A percentile compares a stretch with the other conserved stretches of the same genome.
Conservation (phyloP, 768 basidiomycete species). For the Sporobolomyces pararoseus region DNA sequence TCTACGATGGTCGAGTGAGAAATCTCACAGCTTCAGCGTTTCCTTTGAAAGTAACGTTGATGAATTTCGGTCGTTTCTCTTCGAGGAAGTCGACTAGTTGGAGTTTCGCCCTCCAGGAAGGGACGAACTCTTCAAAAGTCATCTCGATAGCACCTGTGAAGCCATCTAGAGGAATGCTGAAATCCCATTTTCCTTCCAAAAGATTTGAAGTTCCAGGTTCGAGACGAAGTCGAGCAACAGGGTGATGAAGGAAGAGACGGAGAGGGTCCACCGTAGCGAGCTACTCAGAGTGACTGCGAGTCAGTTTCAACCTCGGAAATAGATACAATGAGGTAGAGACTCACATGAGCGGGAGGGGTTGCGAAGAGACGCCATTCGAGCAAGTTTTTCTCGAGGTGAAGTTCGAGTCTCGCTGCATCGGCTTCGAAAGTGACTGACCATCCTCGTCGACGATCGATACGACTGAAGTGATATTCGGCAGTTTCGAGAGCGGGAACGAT, state of each 20-base stretch:
- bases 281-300: not conserved
- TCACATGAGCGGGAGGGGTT: slow-evolving; percentile 35
- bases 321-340: not conserved
- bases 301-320: not conserved
- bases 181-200: slow-evolving; percentile 55
- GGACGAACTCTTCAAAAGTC: slow-evolving; percentile 54
- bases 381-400: slow-evolving; percentile 68
- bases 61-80: slow-evolving; percentile 62
- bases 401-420: slow-evolving; percentile 64
- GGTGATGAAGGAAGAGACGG: slow-evolving; percentile 65
- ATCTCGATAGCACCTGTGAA: slow-evolving; percentile 14
- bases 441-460: slow-evolving; percentile 78
- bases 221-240: slow-evolving; percentile 66
- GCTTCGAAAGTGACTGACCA: slow-evolving; percentile 81
- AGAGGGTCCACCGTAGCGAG: slow-evolving; percentile 71
- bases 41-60: slow-evolving; percentile 59
- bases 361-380: slow-evolving; percentile 85
- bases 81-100: slow-evolving; percentile 66
- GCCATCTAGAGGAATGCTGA: slow-evolving; percentile 60
- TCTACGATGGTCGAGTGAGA: too few species aligned
- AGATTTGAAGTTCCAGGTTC: slow-evolving; percentile 51
- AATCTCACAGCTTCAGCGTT: slow-evolving; percentile 11
- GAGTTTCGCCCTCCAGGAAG: slow-evolving; percentile 78
- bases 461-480: slow-evolving; percentile 66
- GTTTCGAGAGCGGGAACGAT: slow-evolving; percentile 42